Conservation (phyloP, 2,329 filamentous ascomycete genomes). For the Ophiostoma perfectum region DNA sequence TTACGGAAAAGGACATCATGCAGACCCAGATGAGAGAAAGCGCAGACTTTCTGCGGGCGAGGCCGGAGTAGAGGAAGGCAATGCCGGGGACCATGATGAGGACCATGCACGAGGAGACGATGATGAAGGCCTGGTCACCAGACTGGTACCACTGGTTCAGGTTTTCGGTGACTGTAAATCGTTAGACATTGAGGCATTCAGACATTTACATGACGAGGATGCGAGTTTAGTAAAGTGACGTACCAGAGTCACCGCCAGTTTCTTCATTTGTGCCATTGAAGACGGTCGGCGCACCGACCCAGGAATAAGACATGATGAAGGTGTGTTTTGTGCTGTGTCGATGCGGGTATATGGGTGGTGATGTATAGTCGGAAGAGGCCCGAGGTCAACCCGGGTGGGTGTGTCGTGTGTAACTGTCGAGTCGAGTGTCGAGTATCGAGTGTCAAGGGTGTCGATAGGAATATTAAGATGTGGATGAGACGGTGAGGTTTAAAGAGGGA, state of each 20-base stretch:
- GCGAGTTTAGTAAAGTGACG: slow-evolving; percentile 35
- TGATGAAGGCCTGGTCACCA: slow-evolving; percentile 91
- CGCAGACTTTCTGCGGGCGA: slow-evolving; percentile 95
- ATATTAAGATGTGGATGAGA: background rate
- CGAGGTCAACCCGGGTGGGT: background rate
- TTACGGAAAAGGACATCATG: slow-evolving; percentile 86
- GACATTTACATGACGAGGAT: background rate
- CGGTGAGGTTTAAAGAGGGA: background rate
- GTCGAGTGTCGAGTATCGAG: background rate
- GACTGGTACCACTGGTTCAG: slow-evolving; percentile 92
- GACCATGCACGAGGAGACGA: slow-evolving; percentile 86
- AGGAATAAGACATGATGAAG: slow-evolving; percentile 52
- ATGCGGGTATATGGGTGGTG: background rate
- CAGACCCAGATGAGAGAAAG: slow-evolving; percentile 95
- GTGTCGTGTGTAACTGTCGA: background rate
- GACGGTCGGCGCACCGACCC: slow-evolving; percentile 51
- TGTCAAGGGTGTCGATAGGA: background rate
- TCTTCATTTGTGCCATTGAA: slow-evolving; percentile 61
- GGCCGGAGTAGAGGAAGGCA: slow-evolving; percentile 93
- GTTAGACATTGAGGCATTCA: slow-evolving; percentile 9
- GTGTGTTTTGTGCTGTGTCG: background rate
- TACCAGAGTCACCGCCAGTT: slow-evolving; percentile 74
- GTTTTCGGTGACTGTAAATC: slow-evolving; percentile 64
- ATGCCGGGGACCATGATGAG: slow-evolving; percentile 95
- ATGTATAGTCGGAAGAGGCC: background rate